phyloP scores from a whole-genome alignment of 2,329 filamentous ascomycete species.

The Venturia effusa region DNA sequence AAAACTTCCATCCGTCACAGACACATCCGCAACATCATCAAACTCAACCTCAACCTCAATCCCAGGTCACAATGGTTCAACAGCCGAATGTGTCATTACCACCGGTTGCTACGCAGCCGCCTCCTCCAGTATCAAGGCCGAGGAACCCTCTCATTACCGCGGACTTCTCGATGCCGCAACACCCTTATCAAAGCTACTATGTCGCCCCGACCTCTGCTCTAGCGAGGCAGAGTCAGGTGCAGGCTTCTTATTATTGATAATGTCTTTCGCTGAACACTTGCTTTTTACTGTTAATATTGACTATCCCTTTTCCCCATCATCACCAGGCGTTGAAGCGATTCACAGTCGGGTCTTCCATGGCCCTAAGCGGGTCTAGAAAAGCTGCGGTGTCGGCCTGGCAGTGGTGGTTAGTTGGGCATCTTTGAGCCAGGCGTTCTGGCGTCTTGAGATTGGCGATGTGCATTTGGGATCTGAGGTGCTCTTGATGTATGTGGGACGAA shows the following conservation, averaged over 20 bases:
- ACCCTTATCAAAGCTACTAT: constrained; percentile 74
- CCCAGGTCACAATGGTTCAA: constrained; percentile 14
- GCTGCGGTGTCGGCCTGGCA: background rate
- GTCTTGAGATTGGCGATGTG: background rate
- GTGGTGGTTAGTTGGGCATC: background rate
- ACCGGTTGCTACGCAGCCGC: constrained; percentile 52
- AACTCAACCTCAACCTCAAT: constrained; percentile 13
- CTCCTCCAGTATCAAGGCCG: background rate
- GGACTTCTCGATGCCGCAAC: constrained; percentile 66
- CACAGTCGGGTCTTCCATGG: background rate
- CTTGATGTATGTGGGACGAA: background rate
- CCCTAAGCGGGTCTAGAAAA: background rate
- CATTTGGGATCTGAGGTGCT: background rate
- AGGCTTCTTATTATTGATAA: constrained; percentile 5
- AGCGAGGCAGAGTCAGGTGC: constrained; percentile 8
- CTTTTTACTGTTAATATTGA: background rate
- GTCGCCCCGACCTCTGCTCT: constrained; percentile 52
- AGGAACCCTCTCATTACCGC: constrained; percentile 48
- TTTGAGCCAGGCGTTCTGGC: background rate
- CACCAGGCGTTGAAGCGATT: background rate
- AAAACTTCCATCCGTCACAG: constrained; percentile 17
- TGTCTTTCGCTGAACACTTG: background rate
- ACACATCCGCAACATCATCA: constrained; percentile 20
- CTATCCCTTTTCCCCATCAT: background rate
- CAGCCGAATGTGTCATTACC: constrained; percentile 29